Base-by-base conservation (phyloP, 2,329 filamentous ascomycete species). In the Fusarium albosuccineum region DNA sequence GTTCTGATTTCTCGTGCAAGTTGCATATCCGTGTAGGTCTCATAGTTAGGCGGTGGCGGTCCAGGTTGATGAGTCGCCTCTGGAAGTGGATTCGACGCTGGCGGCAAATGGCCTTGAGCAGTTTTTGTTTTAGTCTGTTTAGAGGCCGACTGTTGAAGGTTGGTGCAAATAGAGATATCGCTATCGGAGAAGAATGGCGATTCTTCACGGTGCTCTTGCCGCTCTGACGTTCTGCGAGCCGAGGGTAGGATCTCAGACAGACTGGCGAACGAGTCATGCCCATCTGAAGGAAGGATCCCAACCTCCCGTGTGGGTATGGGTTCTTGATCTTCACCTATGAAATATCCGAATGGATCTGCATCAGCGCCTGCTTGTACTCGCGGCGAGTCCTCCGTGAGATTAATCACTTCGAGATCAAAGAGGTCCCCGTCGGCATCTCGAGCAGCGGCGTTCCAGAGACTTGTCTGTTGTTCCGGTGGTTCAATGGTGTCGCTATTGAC, bases 371-470 rank as follows among this genome's bases (percentile, higher is more conserved):
- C 60, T 26, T 66, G 63, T 3, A 74, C 37, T 11, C 62, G 60
- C 26, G 81, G 78, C 3, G 83, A 82, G 7, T 57, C 66, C 22
- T 85, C 80, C 6, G 82, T 81, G 16, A 91, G 76, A 56, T 92
- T 87, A 41, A 92, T 78, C 16, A 89, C 80, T 66, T 91, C 87
- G 11, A 88, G 76, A 53, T 90, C 86, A 51, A 92, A 81, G 3
- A 94, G 75, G 13, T 87, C 84, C 1, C 91, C 91, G 22, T 89
- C 85, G 0, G 80, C 79, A 72, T 92, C 89, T 66, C 92, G 85
- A 26, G 91, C 87, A 6, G 89, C 90, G 39, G 89, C 90, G 60
- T 84, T 83, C 93, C 93, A 97, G 1, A 96, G 81, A 56, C 85
- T 83, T 6, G 73, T 67, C 27, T 73, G 73, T 26, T 60, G 63